These are phyloP conservation scores for Xylaria castorea DNA, from an alignment of 495 filamentous ascomycete genomes.

Conservation along the genomic window DNA sequence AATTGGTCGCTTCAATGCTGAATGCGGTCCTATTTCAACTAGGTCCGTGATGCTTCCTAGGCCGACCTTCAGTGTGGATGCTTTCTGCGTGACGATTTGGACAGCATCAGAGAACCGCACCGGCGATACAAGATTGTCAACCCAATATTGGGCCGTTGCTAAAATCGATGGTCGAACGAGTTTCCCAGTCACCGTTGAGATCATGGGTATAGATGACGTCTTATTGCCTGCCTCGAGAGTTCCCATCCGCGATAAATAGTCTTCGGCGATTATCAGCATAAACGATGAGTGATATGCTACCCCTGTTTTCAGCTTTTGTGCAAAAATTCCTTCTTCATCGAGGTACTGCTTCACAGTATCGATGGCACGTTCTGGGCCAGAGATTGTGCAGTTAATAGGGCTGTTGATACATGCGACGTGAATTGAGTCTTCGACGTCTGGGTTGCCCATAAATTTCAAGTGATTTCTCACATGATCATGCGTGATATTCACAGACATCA, in stretches of 20 bases:
- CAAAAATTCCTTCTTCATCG: conserved; percentile 50
- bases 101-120: conserved; percentile 50
- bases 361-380: conserved; percentile 47
- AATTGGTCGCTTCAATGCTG: conserved; percentile 57
- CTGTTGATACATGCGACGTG: conserved; percentile 58
- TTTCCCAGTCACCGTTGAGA: conserved; percentile 40
- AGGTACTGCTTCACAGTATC: conserved; percentile 41
- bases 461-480: conserved; percentile 31
- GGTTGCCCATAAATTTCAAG: conserved; percentile 30
- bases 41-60: conserved; percentile 34
- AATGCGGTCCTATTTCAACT: conserved; percentile 67
- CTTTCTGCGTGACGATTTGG: conserved; percentile 15
- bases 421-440: conserved; percentile 18
- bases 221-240: conserved; percentile 21
- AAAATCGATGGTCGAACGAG: conserved; percentile 28
- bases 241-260: conserved; percentile 43
- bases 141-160: conserved; percentile 43
- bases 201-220: conserved; percentile 40
- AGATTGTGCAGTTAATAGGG: conserved; percentile 52
- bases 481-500: conserved; percentile 49
- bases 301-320: conserved; percentile 47
- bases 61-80: conserved; percentile 13
- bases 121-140: conserved; percentile 48
- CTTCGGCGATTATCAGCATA: conserved; percentile 47
- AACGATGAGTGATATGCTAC: conserved; percentile 53